phyloP scores from a whole-genome alignment of 2,329 filamentous ascomycete genomes.

The Gaeumannomyces tritici region DNA sequence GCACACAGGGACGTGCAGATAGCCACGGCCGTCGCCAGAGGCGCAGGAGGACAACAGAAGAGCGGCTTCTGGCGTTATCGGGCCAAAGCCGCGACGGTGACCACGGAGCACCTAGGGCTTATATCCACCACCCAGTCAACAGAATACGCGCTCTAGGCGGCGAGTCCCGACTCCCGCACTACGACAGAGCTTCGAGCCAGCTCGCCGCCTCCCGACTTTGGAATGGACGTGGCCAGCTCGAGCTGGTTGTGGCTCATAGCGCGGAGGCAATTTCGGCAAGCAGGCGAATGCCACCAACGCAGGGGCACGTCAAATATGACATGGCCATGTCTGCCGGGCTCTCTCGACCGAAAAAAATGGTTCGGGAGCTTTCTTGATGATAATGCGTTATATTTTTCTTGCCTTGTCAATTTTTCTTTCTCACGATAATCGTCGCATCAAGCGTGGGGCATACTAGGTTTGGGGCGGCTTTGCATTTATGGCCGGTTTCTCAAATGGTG shows the following conservation, averaged over 20 bases:
- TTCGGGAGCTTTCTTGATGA: slow-evolving; percentile 1
- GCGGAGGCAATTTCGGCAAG: no score
- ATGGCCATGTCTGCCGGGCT: neutral
- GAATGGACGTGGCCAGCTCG: neutral
- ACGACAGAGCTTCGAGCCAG: neutral
- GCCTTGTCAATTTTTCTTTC: neutral
- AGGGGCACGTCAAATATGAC: neutral
- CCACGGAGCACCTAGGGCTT: neutral
- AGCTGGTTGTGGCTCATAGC: neutral
- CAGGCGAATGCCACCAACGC: neutral
- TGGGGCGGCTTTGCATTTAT: slow-evolving; percentile 2
- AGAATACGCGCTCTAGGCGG: no score
- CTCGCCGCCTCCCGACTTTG: no score
- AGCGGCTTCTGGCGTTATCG: no score
- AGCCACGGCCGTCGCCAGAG: neutral
- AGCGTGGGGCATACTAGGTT: slow-evolving; percentile 4
- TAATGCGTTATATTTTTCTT: neutral
- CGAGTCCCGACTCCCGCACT: no score
- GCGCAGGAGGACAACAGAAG: neutral
- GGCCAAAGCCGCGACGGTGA: neutral
- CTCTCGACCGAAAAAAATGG: neutral
- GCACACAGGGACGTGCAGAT: neutral
- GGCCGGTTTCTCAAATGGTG: neutral
- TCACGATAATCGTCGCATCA: neutral
- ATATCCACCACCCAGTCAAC: neutral